Evolutionary conservation across 257 asterid genomes (phyloP), one percentile per base, ranked within the genome.

Genomic region (Jaltomata sinuosa): DNA sequence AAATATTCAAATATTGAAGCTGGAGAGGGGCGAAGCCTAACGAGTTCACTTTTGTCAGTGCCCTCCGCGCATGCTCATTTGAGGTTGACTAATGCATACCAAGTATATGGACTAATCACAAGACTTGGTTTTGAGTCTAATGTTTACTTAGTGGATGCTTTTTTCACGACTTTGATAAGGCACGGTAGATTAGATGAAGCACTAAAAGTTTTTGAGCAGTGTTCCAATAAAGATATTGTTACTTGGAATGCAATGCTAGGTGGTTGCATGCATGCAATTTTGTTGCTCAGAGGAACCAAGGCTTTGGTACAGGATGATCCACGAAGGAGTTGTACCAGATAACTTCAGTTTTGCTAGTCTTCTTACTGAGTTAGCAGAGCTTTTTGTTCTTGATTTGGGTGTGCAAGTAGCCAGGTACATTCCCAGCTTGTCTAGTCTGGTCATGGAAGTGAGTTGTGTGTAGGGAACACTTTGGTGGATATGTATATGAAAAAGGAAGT

Each of bases 211-310:
- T 93, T 92, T 36, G 90, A 93, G 80, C 88, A 81, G 86, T 87
- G 89, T 65, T 38, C 21, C 0, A 11, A 85, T 9, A 88, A 62
- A 84, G 96, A 93, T 83, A 84, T 61, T 42, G 96, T 93, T 27
- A 90, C 96, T 18, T 93, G 96, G 95, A 94, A 92, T 86, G 93
- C 97, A 22, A 69, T 94, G 79, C 69, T 92, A 12, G 91, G 89
- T 67, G 97, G 97, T 27, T 90, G 84, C 83, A 87, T 90, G 84
- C 83, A 87, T 90, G 89, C 90, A 89, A 71, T 85, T 82, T 78
- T 62, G 84, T 25, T 87, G 90, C 61, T 79, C 71, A 8, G 64
- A 85, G 9, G 81, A 91, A 49, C 93, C 94, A 0, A 45, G 74
- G 6, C 89, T 92, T 52, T 94, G 91, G 92, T 40, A 36, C 59